Percentiles rank a stretch among this genome's conserved stretches.
Conservation (phyloP, 2,329 filamentous ascomycete genomes). For the Periglandula ipomoeae region DNA sequence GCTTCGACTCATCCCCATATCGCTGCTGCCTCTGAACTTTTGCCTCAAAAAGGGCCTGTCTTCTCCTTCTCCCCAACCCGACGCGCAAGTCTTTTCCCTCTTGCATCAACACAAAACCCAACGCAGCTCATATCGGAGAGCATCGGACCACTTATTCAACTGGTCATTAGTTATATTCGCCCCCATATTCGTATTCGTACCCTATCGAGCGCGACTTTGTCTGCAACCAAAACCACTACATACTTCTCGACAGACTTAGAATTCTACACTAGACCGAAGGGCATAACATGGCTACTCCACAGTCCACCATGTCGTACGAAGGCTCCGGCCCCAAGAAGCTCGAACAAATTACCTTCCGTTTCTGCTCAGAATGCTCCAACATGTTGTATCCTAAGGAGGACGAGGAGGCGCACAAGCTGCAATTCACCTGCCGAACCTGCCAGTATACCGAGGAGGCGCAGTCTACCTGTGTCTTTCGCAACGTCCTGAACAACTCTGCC, state of each 20-base stretch:
- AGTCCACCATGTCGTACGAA: conserved; percentile 37
- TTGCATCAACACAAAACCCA: conserved; percentile 3
- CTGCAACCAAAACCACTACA: conserved; percentile 1
- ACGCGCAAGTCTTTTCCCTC: not conserved
- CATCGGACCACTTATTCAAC: not conserved
- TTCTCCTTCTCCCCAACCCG: conserved; percentile 6
- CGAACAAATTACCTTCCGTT: conserved; percentile 90
- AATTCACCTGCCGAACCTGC: conserved; percentile 95
- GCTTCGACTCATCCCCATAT: not conserved
- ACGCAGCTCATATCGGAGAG: conserved; percentile 3
- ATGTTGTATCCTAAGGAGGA: conserved; percentile 98
- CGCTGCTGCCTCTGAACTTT: not conserved
- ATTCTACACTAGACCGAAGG: too few relatives aligned
- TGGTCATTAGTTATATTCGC: too few relatives aligned
- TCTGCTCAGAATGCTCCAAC: conserved; percentile 98
- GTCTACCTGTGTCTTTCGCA: conserved; percentile 90
- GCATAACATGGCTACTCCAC: conserved; percentile 51
- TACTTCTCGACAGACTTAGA: conserved; percentile 4
- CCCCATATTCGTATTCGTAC: too few relatives aligned
- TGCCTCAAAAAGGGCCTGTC: not conserved
- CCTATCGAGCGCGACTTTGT: too few relatives aligned
- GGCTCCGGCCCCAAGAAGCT: conserved; percentile 39
- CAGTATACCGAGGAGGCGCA: conserved; percentile 80
- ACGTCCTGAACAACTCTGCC: conserved; percentile 81
- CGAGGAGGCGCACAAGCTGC: conserved; percentile 68